Conservation (phyloP, 1,284 basidiomycete genomes). For the Ceraceosorus bombacis region DNA sequence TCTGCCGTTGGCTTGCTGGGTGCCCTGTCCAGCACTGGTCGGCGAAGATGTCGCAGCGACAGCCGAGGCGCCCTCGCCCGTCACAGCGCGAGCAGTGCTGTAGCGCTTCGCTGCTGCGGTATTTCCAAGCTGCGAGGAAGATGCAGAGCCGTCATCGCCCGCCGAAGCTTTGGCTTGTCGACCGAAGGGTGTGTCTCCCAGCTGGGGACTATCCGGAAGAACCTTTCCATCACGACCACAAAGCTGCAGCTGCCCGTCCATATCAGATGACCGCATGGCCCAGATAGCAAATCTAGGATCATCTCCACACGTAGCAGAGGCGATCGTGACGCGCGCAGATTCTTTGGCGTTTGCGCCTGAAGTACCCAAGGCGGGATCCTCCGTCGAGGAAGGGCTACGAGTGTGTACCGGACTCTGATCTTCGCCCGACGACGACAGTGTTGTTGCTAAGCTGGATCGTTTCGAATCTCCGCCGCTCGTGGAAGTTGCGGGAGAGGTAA, state of each 20-base stretch:
- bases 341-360: not conserved
- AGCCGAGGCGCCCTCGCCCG: not conserved
- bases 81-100: not conserved
- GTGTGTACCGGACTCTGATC: no score
- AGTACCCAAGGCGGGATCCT: no score
- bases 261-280: slow-evolving; percentile 22
- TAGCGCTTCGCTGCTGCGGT: slow-evolving; percentile 2
- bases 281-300: slow-evolving; percentile 39
- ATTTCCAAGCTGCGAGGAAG: not conserved
- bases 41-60: not conserved
- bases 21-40: not conserved
- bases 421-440: no score
- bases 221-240: slow-evolving; percentile 15
- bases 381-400: not conserved
- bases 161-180: not conserved
- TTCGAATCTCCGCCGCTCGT: not conserved
- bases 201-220: not conserved
- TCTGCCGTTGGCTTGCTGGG: not conserved
- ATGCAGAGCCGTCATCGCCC: not conserved
- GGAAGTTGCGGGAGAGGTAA: no score
- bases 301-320: slow-evolving; percentile 28
- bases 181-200: not conserved
- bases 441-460: not conserved
- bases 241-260: slow-evolving; percentile 19
- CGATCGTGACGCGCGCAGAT: slow-evolving; percentile 19